These are phyloP conservation scores for Curvularia sp. DNA, from an alignment of 2,329 filamentous ascomycete genomes.

Conservation along the genomic window DNA sequence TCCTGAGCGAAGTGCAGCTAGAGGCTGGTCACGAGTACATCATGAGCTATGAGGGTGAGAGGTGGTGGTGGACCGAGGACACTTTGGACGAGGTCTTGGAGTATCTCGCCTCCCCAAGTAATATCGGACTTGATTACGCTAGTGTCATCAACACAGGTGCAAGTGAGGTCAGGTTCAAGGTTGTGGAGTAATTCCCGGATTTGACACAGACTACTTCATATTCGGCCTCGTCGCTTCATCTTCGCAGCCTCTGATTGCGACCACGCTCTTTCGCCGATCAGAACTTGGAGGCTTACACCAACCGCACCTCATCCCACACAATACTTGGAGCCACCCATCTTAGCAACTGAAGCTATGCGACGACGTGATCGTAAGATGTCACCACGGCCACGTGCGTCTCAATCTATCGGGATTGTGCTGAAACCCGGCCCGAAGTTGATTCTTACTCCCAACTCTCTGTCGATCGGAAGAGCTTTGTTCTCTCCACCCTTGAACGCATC, in stretches of 20 bases:
- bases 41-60: slow-evolving; percentile 6
- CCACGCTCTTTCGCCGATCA: background rate
- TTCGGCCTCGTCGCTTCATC: background rate
- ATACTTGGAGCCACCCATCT: too few relatives aligned
- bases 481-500: too few relatives aligned
- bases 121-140: background rate
- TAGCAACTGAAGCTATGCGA: too few relatives aligned
- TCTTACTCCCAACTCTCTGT: too few relatives aligned
- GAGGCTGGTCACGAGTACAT: slow-evolving; percentile 13
- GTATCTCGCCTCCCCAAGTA: slow-evolving; percentile 5
- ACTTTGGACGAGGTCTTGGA: slow-evolving; percentile 9
- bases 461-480: too few relatives aligned
- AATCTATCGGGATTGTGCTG: too few relatives aligned
- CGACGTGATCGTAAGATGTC: too few relatives aligned
- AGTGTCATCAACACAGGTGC: background rate
- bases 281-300: background rate
- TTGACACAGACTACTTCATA: background rate
- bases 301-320: background rate
- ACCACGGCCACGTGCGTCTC: too few relatives aligned
- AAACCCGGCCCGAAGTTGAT: too few relatives aligned
- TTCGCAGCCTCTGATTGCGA: background rate
- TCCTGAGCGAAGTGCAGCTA: background rate
- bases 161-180: background rate
- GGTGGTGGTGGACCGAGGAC: slow-evolving; percentile 15
- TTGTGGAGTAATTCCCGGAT: background rate